Conservation (phyloP, 129 eudicot species). For the sunflower (Helianthus annuus) region HanXRQr2.0-SUNRISE NC_035438.2:47750117-47750616, state of each 20-base stretch:
- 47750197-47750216: no score
- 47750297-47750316: slow-evolving; percentile 2
- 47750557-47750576: slow-evolving; percentile 2
- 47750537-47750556: neutral
- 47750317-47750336: slow-evolving; percentile 17
- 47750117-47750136: no score
- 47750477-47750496: slow-evolving; percentile 34
- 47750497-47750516: slow-evolving; percentile 2
- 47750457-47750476: slow-evolving; percentile 22
- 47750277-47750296: slow-evolving; percentile 18
- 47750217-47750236: no score
- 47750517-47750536: neutral
- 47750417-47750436: neutral
- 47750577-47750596: slow-evolving; percentile 36
- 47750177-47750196: no score
- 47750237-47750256: no score
- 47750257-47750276: neutral
- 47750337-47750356: neutral
- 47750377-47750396: slow-evolving; percentile 22
- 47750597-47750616: slow-evolving; percentile 31
- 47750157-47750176: no score
- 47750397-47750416: slow-evolving; percentile 9
- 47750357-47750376: slow-evolving; percentile 15
- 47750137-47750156: no score
- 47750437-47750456: neutral